These are phyloP conservation scores for Fusarium sarcochroum DNA, from an alignment of 2,329 filamentous ascomycete genomes.

Conservation along the genomic window DNA sequence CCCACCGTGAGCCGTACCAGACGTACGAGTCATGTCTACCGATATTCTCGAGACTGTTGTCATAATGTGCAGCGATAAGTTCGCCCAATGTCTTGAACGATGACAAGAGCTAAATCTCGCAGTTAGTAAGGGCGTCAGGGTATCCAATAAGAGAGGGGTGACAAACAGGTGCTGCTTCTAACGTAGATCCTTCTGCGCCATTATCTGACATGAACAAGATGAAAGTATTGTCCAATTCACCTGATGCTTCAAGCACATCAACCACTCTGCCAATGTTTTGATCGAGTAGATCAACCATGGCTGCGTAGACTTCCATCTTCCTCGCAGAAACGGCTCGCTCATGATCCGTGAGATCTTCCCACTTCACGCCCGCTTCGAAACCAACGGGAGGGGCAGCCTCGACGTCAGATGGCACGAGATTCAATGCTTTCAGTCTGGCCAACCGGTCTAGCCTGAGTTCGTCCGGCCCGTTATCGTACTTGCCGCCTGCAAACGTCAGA, in stretches of 20 bases:
- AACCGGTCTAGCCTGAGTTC: constrained; percentile 48
- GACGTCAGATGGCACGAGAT: not conserved
- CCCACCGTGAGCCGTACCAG: constrained; percentile 73
- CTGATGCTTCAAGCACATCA: constrained; percentile 61
- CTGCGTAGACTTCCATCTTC: constrained; percentile 65
- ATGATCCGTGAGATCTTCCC: constrained; percentile 32
- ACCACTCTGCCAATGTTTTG: constrained; percentile 66
- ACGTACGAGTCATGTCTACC: constrained; percentile 69
- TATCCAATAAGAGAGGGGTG: not conserved
- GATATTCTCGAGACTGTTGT: constrained; percentile 65
- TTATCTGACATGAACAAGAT: constrained; percentile 69
- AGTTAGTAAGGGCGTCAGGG: not conserved
- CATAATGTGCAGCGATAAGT: constrained; percentile 57
- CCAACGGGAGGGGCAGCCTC: constrained; percentile 53
- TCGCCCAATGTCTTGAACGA: constrained; percentile 3
- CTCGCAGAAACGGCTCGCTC: constrained; percentile 29
- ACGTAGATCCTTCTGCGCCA: constrained; percentile 68
- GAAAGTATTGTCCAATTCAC: constrained; percentile 67
- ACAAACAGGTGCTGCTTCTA: constrained; percentile 69
- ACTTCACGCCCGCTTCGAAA: constrained; percentile 31
- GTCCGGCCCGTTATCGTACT: constrained; percentile 62
- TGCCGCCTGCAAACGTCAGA: not conserved
- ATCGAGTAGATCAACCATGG: constrained; percentile 70
- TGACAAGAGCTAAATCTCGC: not conserved
- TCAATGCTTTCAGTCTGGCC: constrained; percentile 36